A percentile compares a stretch with the other conserved stretches of the same genome.
phyloP scores from a whole-genome alignment of 306 rosid species.

The Cercis canadensis region DNA sequence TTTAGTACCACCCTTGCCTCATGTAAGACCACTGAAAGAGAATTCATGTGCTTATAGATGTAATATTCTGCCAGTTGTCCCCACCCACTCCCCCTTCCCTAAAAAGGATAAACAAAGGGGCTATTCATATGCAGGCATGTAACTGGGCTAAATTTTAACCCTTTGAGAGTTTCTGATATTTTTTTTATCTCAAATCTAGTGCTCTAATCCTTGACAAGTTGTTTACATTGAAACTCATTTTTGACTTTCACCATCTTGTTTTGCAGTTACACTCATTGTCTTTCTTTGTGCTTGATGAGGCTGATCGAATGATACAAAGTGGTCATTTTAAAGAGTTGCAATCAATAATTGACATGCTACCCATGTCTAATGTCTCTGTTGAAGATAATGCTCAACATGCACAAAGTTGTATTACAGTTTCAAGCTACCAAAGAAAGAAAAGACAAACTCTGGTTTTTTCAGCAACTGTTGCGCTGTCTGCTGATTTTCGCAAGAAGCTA shows the following conservation, averaged over 20 bases:
- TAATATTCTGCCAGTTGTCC: not conserved
- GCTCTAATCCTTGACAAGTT: constrained; percentile 5
- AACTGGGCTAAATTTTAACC: not conserved
- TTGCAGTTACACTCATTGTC: constrained; percentile 91
- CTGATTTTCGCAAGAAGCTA: constrained; percentile 92
- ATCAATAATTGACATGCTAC: constrained; percentile 94
- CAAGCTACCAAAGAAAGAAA: constrained; percentile 83
- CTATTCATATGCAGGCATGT: constrained; percentile 1
- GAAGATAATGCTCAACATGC: constrained; percentile 52
- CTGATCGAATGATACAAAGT: constrained; percentile 92
- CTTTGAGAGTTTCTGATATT: not conserved
- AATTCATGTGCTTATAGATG: not conserved
- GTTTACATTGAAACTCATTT: constrained; percentile 26
- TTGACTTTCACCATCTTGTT: constrained; percentile 37
- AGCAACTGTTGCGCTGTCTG: constrained; percentile 86
- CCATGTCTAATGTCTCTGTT: constrained; percentile 52
- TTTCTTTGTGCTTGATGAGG: constrained; percentile 96
- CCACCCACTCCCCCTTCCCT: not conserved
- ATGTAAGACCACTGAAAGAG: not conserved
- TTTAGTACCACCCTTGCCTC: not conserved
- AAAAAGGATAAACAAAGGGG: not conserved
- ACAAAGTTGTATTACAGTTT: constrained; percentile 54
- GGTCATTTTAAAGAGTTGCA: constrained; percentile 95
- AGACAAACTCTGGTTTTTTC: constrained; percentile 96
- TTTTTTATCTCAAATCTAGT: not conserved